Percentiles rank a stretch among this genome's conserved stretches.
Evolutionary conservation across 2,329 filamentous ascomycete species (phyloP).

Genomic region (Fusarium equiseti): DNA sequence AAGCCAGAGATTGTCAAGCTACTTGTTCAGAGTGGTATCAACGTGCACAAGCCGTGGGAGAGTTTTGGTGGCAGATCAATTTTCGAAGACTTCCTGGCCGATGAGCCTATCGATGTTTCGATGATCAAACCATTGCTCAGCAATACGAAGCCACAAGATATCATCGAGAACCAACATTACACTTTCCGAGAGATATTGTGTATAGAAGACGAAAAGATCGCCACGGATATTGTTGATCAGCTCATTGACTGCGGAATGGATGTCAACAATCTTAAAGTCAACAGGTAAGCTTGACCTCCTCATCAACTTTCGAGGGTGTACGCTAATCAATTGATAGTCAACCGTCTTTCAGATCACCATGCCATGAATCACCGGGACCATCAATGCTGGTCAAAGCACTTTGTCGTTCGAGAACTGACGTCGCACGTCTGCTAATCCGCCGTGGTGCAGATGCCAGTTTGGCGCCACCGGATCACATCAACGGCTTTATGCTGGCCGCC

Average conservation of each 20-base stretch:
- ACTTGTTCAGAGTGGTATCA: constrained; percentile 31
- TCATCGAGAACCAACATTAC: constrained; percentile 27
- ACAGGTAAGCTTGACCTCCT: neutral
- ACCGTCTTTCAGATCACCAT: neutral
- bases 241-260: constrained; percentile 35
- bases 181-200: constrained; percentile 25
- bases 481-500: constrained; percentile 28
- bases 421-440: constrained; percentile 32
- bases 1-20: constrained; percentile 14
- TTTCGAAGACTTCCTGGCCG: constrained; percentile 28
- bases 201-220: neutral
- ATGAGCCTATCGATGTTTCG: constrained; percentile 8
- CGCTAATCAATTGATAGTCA: neutral
- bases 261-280: constrained; percentile 25
- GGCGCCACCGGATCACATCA: constrained; percentile 20
- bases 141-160: constrained; percentile 14
- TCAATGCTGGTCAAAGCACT: constrained; percentile 36
- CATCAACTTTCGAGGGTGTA: neutral
- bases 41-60: constrained; percentile 14
- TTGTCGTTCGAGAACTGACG: neutral
- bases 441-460: constrained; percentile 36
- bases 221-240: constrained; percentile 13
- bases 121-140: constrained; percentile 26
- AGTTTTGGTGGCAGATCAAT: constrained; percentile 12
- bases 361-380: neutral